Percentiles rank a stretch among this genome's conserved stretches.
phyloP scores from a whole-genome alignment of 2,329 filamentous ascomycete species.

The Colletotrichum gigasporum region DNA sequence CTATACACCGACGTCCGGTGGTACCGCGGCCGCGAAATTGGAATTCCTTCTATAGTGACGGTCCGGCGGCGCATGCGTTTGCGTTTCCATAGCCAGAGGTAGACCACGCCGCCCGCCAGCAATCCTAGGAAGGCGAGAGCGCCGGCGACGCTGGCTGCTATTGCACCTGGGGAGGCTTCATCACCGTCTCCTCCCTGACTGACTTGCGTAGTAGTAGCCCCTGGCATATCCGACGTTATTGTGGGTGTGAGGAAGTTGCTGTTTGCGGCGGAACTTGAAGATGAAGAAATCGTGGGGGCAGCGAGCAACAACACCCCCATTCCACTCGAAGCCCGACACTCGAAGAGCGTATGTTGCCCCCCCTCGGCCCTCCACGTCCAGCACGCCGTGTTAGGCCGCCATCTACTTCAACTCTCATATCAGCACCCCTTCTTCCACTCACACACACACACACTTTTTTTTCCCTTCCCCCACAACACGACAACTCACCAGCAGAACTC shows the following conservation, averaged over 20 bases:
- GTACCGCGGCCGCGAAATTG: too few species aligned
- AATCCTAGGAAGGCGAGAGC: slow-evolving; percentile 15
- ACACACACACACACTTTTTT: too few species aligned
- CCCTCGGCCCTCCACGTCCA: not conserved
- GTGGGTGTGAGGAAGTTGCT: not conserved
- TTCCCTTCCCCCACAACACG: too few species aligned
- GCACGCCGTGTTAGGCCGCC: not conserved
- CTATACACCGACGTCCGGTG: too few species aligned
- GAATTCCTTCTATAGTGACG: too few species aligned
- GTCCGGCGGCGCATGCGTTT: too few species aligned
- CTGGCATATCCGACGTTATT: too few species aligned
- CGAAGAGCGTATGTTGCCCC: not conserved
- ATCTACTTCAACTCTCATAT: too few species aligned
- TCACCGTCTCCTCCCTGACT: not conserved
- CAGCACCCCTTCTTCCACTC: too few species aligned
- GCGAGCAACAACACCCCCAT: not conserved
- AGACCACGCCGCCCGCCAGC: not conserved
- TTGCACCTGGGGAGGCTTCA: not conserved
- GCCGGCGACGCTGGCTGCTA: slow-evolving; percentile 6
- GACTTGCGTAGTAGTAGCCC: not conserved
- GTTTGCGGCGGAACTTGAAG: too few species aligned
- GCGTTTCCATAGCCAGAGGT: too few species aligned
- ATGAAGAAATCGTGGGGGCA: not conserved
- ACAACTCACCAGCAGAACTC: slow-evolving; percentile 18
- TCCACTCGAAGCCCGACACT: not conserved